Evolutionary conservation across 768 basidiomycete species (phyloP).

Genomic region (Rhizopogon roseolus): DNA sequence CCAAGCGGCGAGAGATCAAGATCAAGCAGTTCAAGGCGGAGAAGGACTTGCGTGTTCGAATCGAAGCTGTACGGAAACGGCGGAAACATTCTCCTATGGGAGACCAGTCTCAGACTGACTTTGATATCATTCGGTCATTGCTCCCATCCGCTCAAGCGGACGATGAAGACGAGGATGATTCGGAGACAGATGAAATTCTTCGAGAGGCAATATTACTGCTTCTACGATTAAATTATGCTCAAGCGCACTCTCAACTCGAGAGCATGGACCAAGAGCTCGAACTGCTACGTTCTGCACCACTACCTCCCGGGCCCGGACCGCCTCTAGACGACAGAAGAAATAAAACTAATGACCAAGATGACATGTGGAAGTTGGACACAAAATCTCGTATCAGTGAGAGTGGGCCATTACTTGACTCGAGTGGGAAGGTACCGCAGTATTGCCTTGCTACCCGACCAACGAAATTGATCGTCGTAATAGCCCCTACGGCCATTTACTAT

Average conservation of each 20-base stretch:
- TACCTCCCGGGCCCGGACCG: slow-evolving; percentile 26
- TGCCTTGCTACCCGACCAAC: not conserved
- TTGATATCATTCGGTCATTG: slow-evolving; percentile 61
- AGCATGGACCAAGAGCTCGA: slow-evolving; percentile 69
- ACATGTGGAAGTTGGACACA: slow-evolving; percentile 73
- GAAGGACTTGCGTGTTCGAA: slow-evolving; percentile 66
- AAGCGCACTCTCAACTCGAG: slow-evolving; percentile 62
- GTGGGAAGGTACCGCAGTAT: slow-evolving; percentile 58
- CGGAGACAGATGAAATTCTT: slow-evolving; percentile 58
- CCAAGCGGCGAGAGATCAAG: slow-evolving; percentile 77
- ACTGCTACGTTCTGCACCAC: slow-evolving; percentile 55
- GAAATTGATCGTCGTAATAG: slow-evolving; percentile 33
- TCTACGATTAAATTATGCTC: slow-evolving; percentile 66
- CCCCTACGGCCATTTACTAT: slow-evolving; percentile 92
- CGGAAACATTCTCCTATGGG: slow-evolving; percentile 35
- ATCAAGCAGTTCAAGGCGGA: slow-evolving; percentile 88
- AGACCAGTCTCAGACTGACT: slow-evolving; percentile 40
- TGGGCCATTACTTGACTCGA: slow-evolving; percentile 66
- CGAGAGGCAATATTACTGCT: slow-evolving; percentile 69
- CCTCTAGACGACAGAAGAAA: slow-evolving; percentile 33
- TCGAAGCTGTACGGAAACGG: slow-evolving; percentile 60
- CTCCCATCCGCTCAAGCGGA: slow-evolving; percentile 34
- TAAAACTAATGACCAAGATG: slow-evolving; percentile 40
- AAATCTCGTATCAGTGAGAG: slow-evolving; percentile 39
- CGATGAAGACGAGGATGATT: slow-evolving; percentile 38